Evolutionary conservation across 2,329 filamentous ascomycete species (phyloP).

Genomic region (Ploettnerulaceae sp.): DNA sequence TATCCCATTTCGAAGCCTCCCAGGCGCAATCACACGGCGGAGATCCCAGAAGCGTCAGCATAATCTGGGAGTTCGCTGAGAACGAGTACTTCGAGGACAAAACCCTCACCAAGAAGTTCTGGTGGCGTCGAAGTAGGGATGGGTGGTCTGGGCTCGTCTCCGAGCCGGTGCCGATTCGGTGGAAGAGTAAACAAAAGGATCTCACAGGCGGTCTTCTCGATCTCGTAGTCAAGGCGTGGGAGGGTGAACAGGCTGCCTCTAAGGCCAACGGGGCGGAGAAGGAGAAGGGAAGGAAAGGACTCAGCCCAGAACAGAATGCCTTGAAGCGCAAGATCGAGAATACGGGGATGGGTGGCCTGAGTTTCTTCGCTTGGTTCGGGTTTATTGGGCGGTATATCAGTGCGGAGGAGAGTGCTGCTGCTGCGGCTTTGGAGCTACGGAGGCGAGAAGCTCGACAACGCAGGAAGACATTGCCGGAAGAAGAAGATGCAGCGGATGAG

Average conservation of each 20-base stretch:
- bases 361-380: slow-evolving; percentile 89
- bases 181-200: slow-evolving; percentile 84
- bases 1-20: slow-evolving; percentile 77
- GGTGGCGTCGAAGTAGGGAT: slow-evolving; percentile 66
- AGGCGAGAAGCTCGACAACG: slow-evolving; percentile 42
- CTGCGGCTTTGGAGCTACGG: slow-evolving; percentile 55
- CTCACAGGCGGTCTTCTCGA: slow-evolving; percentile 75
- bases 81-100: slow-evolving; percentile 80
- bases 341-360: slow-evolving; percentile 59
- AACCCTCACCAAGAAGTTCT: slow-evolving; percentile 86
- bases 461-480: slow-evolving; percentile 32
- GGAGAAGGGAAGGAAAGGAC: slow-evolving; percentile 32
- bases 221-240: slow-evolving; percentile 64
- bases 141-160: slow-evolving; percentile 75
- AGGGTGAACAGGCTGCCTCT: slow-evolving; percentile 45
- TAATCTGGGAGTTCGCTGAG: slow-evolving; percentile 72
- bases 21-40: slow-evolving; percentile 45
- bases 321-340: slow-evolving; percentile 51
- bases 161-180: slow-evolving; percentile 82
- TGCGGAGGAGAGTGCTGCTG: slow-evolving; percentile 65
- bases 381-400: slow-evolving; percentile 67
- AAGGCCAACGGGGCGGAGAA: slow-evolving; percentile 26
- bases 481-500: slow-evolving; percentile 40
- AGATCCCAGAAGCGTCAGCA: slow-evolving; percentile 73
- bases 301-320: slow-evolving; percentile 45